phyloP scores from a whole-genome alignment of 768 basidiomycete genomes.

The Boletus rubroflammeus region DNA sequence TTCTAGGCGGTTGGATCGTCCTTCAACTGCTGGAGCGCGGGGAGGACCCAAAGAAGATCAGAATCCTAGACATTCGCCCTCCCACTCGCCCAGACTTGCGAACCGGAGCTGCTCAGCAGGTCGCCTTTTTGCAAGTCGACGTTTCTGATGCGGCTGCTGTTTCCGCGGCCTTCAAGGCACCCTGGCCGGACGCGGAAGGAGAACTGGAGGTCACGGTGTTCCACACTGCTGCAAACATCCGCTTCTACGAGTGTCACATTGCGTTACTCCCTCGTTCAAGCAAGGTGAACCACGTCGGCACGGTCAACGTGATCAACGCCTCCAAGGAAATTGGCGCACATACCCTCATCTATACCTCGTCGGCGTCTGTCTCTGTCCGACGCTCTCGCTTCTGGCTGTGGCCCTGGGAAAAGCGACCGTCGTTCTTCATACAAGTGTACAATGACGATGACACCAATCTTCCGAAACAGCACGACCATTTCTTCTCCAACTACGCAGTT shows the following conservation, averaged over 20 bases:
- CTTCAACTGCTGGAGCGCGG: constrained; percentile 65
- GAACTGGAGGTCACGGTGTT: constrained; percentile 54
- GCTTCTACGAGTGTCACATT: constrained; percentile 65
- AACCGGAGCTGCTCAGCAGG: constrained; percentile 47
- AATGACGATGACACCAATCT: constrained; percentile 54
- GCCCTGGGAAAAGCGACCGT: constrained; percentile 68
- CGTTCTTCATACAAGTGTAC: constrained; percentile 57
- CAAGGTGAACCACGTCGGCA: constrained; percentile 64
- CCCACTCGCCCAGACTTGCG: constrained; percentile 57
- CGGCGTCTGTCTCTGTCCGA: constrained; percentile 59
- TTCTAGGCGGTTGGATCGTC: constrained; percentile 77
- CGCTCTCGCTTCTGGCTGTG: constrained; percentile 62
- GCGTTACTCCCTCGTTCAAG: constrained; percentile 51
- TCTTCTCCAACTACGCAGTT: constrained; percentile 77
- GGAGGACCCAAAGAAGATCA: constrained; percentile 61
- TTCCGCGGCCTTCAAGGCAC: constrained; percentile 55
- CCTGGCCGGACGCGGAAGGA: constrained; percentile 48
- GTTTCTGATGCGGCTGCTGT: constrained; percentile 53
- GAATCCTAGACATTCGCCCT: constrained; percentile 63
- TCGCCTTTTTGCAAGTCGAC: constrained; percentile 59
- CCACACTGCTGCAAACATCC: constrained; percentile 75
- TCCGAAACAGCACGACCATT: constrained; percentile 54
- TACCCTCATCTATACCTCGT: constrained; percentile 69
- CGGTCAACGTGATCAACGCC: constrained; percentile 62
- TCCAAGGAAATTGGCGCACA: constrained; percentile 51